Percentiles rank a stretch among this genome's conserved stretches.
These are phyloP conservation scores for Macrophomina pseudophaseolina DNA, from an alignment of 2,329 filamentous ascomycete genomes.

Conservation along the genomic window DNA sequence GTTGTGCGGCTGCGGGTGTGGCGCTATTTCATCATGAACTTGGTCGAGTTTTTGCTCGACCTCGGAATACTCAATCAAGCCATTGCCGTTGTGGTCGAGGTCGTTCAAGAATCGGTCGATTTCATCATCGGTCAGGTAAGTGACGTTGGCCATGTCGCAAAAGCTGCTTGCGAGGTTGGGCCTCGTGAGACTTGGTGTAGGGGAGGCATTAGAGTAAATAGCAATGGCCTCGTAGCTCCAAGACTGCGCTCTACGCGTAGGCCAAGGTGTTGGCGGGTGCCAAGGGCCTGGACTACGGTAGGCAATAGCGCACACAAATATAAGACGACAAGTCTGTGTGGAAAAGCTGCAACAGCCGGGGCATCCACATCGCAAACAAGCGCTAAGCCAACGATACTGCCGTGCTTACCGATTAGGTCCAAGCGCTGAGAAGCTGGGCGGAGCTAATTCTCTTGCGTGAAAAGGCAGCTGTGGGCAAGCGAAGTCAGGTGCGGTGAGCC, in stretches of 20 bases:
- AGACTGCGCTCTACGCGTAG: neutral
- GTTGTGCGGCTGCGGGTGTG: constrained; percentile 53
- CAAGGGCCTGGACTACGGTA: neutral
- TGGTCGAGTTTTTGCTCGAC: constrained; percentile 60
- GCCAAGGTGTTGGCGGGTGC: neutral
- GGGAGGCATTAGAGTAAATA: neutral
- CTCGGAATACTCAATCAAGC: constrained; percentile 58
- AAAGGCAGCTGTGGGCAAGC: neutral
- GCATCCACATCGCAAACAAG: neutral
- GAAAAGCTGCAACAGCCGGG: neutral
- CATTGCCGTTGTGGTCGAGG: constrained; percentile 59
- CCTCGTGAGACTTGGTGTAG: neutral
- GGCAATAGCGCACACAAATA: neutral
- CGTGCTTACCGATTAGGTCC: neutral
- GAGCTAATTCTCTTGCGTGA: neutral
- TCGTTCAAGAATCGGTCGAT: constrained; percentile 59
- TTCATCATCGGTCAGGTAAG: constrained; percentile 50
- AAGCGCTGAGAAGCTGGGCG: neutral
- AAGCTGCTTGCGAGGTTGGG: neutral
- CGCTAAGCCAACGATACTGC: neutral
- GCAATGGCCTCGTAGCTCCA: neutral
- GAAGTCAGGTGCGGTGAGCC: neutral
- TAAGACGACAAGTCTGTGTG: neutral
- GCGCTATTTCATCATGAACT: constrained; percentile 58
- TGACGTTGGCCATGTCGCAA: neutral